Percentiles rank a stretch among this genome's conserved stretches.
phyloP scores from a whole-genome alignment of 2,329 filamentous ascomycete genomes.

The Neospermospora avenae region DNA sequence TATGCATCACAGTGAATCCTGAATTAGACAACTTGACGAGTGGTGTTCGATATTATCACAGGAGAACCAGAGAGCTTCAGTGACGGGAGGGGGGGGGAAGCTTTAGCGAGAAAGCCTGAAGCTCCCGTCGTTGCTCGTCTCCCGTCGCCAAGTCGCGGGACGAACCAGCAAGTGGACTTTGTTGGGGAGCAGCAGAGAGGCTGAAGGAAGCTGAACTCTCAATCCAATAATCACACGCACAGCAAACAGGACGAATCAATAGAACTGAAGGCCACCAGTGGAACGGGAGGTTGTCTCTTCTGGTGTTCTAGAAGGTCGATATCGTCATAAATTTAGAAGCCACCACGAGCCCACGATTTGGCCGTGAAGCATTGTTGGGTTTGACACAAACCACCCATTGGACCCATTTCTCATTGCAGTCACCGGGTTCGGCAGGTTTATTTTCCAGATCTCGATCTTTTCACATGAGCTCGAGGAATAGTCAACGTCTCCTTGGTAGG shows the following conservation, averaged over 20 bases:
- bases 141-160: background rate
- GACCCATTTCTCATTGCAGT: background rate
- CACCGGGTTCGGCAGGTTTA: background rate
- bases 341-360: background rate
- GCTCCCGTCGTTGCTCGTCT: constrained; percentile 2
- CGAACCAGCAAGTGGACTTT: background rate
- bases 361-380: background rate
- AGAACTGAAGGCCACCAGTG: no score
- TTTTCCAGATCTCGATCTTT: background rate
- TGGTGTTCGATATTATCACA: no score
- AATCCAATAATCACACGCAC: no score
- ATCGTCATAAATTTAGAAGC: background rate
- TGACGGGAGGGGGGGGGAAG: background rate
- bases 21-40: background rate
- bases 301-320: background rate
- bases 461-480: no score
- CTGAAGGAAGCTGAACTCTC: background rate
- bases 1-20: background rate
- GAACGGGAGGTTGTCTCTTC: background rate
- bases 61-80: background rate
- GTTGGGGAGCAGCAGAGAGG: constrained; percentile 1
- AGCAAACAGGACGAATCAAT: background rate
- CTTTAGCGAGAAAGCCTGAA: background rate
- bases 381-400: no score
- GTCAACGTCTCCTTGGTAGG: no score